Conservation (phyloP, 2,329 filamentous ascomycete species). For the Aspergillus fumigatiaffinis region DNA sequence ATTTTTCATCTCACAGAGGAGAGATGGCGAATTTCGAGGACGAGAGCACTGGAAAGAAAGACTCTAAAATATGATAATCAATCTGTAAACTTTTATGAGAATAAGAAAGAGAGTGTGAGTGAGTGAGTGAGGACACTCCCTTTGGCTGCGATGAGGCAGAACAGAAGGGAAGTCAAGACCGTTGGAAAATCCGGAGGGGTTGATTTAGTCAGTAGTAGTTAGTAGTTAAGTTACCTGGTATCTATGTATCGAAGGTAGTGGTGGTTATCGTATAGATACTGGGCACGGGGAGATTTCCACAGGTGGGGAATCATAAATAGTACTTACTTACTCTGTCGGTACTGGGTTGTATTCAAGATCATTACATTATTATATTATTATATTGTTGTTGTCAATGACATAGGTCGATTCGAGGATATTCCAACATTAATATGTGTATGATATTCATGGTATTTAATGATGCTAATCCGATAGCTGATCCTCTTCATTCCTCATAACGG, state of each 20-base stretch:
- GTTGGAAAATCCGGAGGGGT: constrained; percentile 22
- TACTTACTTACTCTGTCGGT: neutral
- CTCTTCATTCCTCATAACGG: neutral
- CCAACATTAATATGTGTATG: neutral
- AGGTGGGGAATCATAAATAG: constrained; percentile 2
- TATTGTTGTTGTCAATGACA: no score
- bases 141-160: constrained; percentile 1
- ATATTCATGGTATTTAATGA: neutral
- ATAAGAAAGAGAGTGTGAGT: constrained; percentile 1
- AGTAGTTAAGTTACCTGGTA: neutral
- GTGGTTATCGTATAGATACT: neutral
- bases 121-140: constrained; percentile 2
- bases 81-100: neutral
- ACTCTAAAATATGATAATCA: neutral
- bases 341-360: no score
- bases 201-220: constrained; percentile 5
- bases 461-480: neutral
- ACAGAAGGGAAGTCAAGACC: constrained; percentile 1
- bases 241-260: no score
- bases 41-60: constrained; percentile 3
- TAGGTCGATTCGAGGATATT: no score
- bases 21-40: constrained; percentile 14
- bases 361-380: no score
- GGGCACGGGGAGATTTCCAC: constrained; percentile 6
- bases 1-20: constrained; percentile 36